These are phyloP conservation scores for Cladophialophora yegresii DNA, from an alignment of 2,329 filamentous ascomycete genomes.

Conservation along the genomic window DNA sequence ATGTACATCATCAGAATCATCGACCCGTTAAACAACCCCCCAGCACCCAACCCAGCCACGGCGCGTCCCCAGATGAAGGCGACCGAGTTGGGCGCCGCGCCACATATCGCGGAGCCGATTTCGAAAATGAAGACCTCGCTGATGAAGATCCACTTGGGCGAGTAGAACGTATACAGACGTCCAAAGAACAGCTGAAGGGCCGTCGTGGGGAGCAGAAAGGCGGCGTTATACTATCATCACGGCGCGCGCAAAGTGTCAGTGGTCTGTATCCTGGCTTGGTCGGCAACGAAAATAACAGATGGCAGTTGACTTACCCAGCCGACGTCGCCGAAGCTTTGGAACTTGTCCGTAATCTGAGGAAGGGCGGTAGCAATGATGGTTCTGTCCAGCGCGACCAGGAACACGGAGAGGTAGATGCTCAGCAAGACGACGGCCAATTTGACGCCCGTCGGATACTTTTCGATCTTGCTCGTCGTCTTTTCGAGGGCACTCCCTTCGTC, in stretches of 20 bases:
- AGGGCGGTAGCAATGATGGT: constrained; percentile 51
- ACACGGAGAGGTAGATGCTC: constrained; percentile 15
- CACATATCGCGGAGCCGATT: constrained; percentile 46
- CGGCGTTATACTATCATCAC: constrained; percentile 11
- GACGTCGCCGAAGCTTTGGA: constrained; percentile 50
- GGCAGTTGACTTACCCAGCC: constrained; percentile 53
- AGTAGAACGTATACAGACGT: constrained; percentile 49
- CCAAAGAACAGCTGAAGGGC: constrained; percentile 49
- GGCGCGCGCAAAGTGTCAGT: background rate
- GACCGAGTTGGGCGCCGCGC: constrained; percentile 43
- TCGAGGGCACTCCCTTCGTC: constrained; percentile 2
- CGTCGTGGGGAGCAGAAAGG: constrained; percentile 7
- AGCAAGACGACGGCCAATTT: constrained; percentile 5
- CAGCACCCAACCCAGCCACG: constrained; percentile 45
- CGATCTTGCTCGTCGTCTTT: constrained; percentile 14
- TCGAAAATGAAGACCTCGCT: constrained; percentile 47
- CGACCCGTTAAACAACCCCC: constrained; percentile 46
- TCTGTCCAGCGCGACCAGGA: constrained; percentile 24
- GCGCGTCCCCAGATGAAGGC: constrained; percentile 48
- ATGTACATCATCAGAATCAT: constrained; percentile 37
- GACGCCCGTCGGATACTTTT: constrained; percentile 12
- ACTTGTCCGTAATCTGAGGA: constrained; percentile 52
- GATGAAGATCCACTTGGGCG: constrained; percentile 50
- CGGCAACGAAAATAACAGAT: constrained; percentile 44
- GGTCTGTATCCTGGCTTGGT: background rate